phyloP scores from a whole-genome alignment of 805 yeast species.

The Monosporozyma siamensis region DNA sequence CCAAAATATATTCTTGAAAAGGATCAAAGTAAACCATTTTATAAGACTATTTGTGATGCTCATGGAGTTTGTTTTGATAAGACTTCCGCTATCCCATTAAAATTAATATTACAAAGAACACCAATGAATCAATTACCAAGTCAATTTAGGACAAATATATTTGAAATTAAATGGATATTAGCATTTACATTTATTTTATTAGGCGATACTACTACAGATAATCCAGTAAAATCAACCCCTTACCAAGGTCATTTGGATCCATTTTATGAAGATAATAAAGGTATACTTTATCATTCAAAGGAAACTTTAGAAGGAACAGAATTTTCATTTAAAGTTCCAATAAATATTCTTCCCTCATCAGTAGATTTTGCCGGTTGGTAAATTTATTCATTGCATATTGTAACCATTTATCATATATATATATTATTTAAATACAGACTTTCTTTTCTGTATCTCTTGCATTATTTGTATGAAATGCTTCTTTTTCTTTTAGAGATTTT shows the following conservation, averaged over 20 bases:
- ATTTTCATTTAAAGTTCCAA: slow-evolving; percentile 38
- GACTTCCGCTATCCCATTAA: slow-evolving; percentile 20
- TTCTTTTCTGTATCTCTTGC: too few species aligned
- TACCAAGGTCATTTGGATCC: slow-evolving; percentile 5
- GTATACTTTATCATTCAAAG: slow-evolving; percentile 27
- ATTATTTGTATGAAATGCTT: too few species aligned
- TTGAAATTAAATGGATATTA: slow-evolving; percentile 33
- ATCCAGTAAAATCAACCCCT: not conserved
- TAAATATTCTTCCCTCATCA: slow-evolving; percentile 37
- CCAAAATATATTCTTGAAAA: slow-evolving; percentile 22
- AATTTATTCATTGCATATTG: not conserved
- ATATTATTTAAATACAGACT: too few species aligned
- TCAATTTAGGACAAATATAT: slow-evolving; percentile 34
- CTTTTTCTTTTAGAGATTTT: not conserved
- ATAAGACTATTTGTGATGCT: slow-evolving; percentile 22
- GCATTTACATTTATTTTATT: slow-evolving; percentile 31
- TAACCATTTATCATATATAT: not conserved
- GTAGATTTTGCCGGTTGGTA: slow-evolving; percentile 42
- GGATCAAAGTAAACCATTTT: slow-evolving; percentile 11
- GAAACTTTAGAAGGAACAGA: slow-evolving; percentile 32
- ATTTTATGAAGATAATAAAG: slow-evolving; percentile 32
- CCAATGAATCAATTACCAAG: slow-evolving; percentile 30
- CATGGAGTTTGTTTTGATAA: slow-evolving; percentile 28
- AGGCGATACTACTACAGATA: slow-evolving; percentile 12
- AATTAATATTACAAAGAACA: slow-evolving; percentile 26